phyloP scores from a whole-genome alignment of 140 eudicot species.

The Bidens hawaiensis region DNA sequence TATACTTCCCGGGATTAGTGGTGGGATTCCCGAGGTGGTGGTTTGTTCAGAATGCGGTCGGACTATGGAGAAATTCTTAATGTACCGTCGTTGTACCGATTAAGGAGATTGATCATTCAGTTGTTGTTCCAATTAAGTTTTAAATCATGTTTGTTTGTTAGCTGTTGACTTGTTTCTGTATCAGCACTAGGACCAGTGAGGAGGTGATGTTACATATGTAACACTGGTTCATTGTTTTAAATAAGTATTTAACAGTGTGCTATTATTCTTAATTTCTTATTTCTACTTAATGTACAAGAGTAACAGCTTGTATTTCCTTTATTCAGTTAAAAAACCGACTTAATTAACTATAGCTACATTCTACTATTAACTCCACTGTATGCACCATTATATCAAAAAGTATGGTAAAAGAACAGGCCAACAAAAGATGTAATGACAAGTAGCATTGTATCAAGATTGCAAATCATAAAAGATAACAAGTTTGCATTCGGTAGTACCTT shows the following conservation, averaged over 20 bases:
- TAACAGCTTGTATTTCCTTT: slow-evolving; percentile 10
- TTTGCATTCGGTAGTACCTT: slow-evolving; percentile 28
- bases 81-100: slow-evolving; percentile 82
- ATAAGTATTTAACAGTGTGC: slow-evolving; percentile 20
- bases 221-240: slow-evolving; percentile 24
- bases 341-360: slow-evolving; percentile 12
- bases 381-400: no score
- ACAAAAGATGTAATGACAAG: background rate
- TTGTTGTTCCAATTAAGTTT: slow-evolving; percentile 17
- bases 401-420: no score
- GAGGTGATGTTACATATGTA: slow-evolving; percentile 22
- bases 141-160: slow-evolving; percentile 13
- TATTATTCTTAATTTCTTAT: no score
- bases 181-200: slow-evolving; percentile 25
- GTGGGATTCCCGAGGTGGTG: slow-evolving; percentile 80
- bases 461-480: background rate
- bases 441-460: slow-evolving; percentile 6
- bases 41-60: slow-evolving; percentile 83
- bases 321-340: background rate
- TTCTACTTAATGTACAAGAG: slow-evolving; percentile 20
- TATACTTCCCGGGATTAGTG: slow-evolving; percentile 66
- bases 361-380: background rate
- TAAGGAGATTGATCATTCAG: slow-evolving; percentile 16
- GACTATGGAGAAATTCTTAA: slow-evolving; percentile 75
- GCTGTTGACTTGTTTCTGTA: slow-evolving; percentile 12